These are phyloP conservation scores for Lentinula aciculospora DNA, from an alignment of 768 basidiomycete species.

Conservation along the genomic window DNA sequence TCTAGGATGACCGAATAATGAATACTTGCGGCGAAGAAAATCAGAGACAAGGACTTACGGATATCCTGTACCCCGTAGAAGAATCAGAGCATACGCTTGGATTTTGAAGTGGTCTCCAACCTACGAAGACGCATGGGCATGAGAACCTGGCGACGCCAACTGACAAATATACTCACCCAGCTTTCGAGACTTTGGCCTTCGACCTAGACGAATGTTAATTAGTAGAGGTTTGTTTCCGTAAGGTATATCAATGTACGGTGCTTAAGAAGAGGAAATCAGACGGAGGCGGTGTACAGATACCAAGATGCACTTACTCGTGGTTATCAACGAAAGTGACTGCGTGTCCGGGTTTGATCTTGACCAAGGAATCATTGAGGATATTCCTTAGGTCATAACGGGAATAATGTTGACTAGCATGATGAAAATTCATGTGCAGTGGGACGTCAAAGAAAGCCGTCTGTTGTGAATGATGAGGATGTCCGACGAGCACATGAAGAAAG, in stretches of 20 bases:
- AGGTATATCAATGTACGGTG: constrained; percentile 43
- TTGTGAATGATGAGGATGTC: background rate
- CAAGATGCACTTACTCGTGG: constrained; percentile 59
- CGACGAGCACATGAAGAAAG: constrained; percentile 3
- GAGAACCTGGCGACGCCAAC: no score
- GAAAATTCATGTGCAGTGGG: constrained; percentile 81
- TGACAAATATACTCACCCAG: constrained; percentile 57
- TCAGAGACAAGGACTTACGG: constrained; percentile 47
- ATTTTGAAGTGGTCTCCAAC: constrained; percentile 68
- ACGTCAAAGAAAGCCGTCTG: constrained; percentile 91
- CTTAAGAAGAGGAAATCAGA: constrained; percentile 25
- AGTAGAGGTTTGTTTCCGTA: background rate
- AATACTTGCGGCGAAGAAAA: background rate
- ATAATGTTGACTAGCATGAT: constrained; percentile 65
- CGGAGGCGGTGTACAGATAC: background rate
- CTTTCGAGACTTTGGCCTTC: constrained; percentile 75
- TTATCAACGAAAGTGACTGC: constrained; percentile 91
- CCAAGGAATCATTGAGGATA: constrained; percentile 66
- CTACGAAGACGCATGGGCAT: no score
- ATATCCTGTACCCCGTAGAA: constrained; percentile 63
- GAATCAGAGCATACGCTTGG: constrained; percentile 78
- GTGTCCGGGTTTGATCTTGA: constrained; percentile 64
- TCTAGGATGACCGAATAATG: constrained; percentile 26
- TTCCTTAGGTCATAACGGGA: constrained; percentile 69
- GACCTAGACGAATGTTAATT: constrained; percentile 24